Percentiles rank a stretch among this genome's conserved stretches.
phyloP scores from a whole-genome alignment of 371 early-diverging fungal genomes.

The Funneliformis caledonium region DNA sequence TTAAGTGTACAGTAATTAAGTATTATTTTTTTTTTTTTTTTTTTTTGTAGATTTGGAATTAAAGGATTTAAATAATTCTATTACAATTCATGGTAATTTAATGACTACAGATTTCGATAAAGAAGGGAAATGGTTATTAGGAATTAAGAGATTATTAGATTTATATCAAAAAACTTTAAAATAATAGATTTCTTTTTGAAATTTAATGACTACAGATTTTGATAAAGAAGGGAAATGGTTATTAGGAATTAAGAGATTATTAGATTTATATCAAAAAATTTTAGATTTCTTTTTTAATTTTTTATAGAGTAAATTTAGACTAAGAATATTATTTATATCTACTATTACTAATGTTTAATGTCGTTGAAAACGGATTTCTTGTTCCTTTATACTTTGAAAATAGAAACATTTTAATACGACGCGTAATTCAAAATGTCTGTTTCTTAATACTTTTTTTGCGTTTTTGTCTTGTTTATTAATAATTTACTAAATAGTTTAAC shows the following conservation, averaged over 20 bases:
- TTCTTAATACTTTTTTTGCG: no score
- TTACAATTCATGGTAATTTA: conserved; percentile 61
- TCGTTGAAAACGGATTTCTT: no score
- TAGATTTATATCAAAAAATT: conserved; percentile 51
- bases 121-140: conserved; percentile 70
- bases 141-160: conserved; percentile 68
- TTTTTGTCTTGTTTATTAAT: no score
- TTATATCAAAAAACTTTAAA: conserved; percentile 42
- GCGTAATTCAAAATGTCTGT: no score
- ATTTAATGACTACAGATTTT: conserved; percentile 67
- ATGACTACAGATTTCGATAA: conserved; percentile 67
- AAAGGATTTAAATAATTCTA: conserved; percentile 53
- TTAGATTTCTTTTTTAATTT: neutral
- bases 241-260: conserved; percentile 66
- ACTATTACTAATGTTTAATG: no score
- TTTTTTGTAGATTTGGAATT: conserved; percentile 46
- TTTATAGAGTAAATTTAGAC: no score
- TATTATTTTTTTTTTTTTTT: no score
- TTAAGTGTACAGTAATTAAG: conserved; percentile 37
- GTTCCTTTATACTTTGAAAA: no score
- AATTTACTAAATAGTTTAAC: no score
- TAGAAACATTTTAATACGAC: no score
- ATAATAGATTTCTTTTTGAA: conserved; percentile 40
- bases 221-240: conserved; percentile 69
- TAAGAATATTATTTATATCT: no score